A percentile compares a stretch with the other conserved stretches of the same genome.
Evolutionary conservation across 345 rosid genomes (phyloP).

Genomic region (Rhodamnia argentea): DNA sequence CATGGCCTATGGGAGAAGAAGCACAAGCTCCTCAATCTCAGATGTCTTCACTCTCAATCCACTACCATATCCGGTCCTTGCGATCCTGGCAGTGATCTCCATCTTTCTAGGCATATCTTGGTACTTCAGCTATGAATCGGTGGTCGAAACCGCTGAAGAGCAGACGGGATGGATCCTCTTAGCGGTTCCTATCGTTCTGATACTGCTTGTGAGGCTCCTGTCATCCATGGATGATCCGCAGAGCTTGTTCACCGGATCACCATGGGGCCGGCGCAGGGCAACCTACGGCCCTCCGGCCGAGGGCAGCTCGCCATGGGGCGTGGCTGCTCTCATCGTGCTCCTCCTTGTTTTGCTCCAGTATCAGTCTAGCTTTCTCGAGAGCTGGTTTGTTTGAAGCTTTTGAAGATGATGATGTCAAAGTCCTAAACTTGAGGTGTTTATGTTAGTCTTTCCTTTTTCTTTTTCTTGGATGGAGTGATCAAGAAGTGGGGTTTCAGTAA

Average conservation of each 20-base stretch:
- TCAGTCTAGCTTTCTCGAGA: conserved; percentile 63
- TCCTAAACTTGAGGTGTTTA: not conserved
- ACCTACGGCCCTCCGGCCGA: conserved; percentile 34
- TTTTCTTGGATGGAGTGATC: not conserved
- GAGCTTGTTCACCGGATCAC: conserved; percentile 26
- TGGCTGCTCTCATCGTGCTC: conserved; percentile 73
- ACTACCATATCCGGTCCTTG: conserved; percentile 80
- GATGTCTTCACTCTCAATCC: conserved; percentile 66
- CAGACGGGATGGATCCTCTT: conserved; percentile 54
- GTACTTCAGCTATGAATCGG: conserved; percentile 52
- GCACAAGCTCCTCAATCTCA: conserved; percentile 21
- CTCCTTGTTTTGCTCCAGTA: conserved; percentile 58
- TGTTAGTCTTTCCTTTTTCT: not conserved
- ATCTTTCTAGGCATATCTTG: conserved; percentile 56
- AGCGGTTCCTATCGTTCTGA: conserved; percentile 36
- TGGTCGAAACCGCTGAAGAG: conserved; percentile 38
- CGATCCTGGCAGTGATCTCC: conserved; percentile 45
- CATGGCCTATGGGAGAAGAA: conserved; percentile 1
- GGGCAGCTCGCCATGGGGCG: conserved; percentile 92
- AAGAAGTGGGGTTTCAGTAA: not conserved
- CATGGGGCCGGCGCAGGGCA: conserved; percentile 40
- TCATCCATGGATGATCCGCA: conserved; percentile 60
- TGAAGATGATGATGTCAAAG: not conserved
- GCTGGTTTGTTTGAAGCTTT: conserved; percentile 29
- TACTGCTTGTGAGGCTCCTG: conserved; percentile 50